phyloP scores from a whole-genome alignment of 2,329 filamentous ascomycete genomes.

The Ophiostoma ips region DNA sequence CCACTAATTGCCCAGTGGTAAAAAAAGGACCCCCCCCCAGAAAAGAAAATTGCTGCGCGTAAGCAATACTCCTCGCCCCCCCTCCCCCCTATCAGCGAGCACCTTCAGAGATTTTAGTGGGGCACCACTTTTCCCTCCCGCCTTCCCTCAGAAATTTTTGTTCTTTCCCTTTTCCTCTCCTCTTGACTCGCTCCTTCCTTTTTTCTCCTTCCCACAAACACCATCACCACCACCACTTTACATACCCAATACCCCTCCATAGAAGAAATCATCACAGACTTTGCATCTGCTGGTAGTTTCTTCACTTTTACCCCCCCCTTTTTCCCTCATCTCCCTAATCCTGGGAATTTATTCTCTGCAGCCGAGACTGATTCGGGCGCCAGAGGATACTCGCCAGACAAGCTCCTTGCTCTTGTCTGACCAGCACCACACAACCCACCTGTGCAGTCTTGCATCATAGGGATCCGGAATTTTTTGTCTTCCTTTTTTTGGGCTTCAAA shows the following conservation, averaged over 20 bases:
- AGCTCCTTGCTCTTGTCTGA: neutral
- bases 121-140: constrained; percentile 6
- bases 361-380: constrained; percentile 3
- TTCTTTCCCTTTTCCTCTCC: neutral
- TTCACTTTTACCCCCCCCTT: constrained; percentile 1
- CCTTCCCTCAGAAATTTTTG: constrained; percentile 9
- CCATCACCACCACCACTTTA: constrained; percentile 9
- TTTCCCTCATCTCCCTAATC: neutral
- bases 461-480: neutral
- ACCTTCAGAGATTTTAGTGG: constrained; percentile 3
- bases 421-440: neutral
- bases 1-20: neutral
- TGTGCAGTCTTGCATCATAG: neutral
- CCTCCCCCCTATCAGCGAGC: constrained; percentile 2
- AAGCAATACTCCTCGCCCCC: neutral
- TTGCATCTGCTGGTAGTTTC: constrained; percentile 12
- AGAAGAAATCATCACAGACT: constrained; percentile 12
- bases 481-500: neutral
- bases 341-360: neutral
- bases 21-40: neutral
- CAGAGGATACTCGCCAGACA: constrained; percentile 5
- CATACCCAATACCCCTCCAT: constrained; percentile 5
- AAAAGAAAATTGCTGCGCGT: constrained; percentile 1
- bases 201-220: constrained; percentile 7
- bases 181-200: constrained; percentile 2